These are phyloP conservation scores for Arxiozyma heterogenica DNA, from an alignment of 1,139 yeast genomes.

Conservation along the genomic window DNA sequence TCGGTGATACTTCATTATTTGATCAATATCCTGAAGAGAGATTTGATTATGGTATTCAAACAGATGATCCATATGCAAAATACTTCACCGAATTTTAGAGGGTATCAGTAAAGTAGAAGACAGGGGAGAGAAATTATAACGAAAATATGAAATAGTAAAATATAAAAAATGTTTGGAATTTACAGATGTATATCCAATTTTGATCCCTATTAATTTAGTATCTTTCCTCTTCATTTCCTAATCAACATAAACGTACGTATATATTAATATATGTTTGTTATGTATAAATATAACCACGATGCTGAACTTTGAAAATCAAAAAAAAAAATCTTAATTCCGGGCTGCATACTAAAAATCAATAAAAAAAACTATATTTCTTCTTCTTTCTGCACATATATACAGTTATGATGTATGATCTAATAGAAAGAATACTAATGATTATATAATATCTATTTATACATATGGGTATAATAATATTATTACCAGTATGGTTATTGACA, in stretches of 20 bases:
- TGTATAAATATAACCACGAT: not conserved
- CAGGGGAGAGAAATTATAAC: not conserved
- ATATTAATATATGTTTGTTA: not conserved
- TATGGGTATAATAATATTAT: no score
- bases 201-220: not conserved
- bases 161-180: no score
- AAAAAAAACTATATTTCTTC: no score
- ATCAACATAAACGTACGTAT: not conserved
- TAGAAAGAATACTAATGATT: not conserved
- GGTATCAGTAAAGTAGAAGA: not conserved
- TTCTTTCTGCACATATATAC: no score
- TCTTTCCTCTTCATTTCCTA: not conserved
- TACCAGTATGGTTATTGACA: no score
- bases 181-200: no score
- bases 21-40: slow-evolving; percentile 95
- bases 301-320: not conserved
- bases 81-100: slow-evolving; percentile 68
- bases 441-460: no score
- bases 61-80: slow-evolving; percentile 76
- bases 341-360: no score
- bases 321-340: not conserved
- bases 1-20: slow-evolving; percentile 89
- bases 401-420: no score
- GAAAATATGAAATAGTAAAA: not conserved
- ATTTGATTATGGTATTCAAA: slow-evolving; percentile 72